Conservation (phyloP, 1,284 basidiomycete genomes). For the Apiotrichum montevideense region DNA sequence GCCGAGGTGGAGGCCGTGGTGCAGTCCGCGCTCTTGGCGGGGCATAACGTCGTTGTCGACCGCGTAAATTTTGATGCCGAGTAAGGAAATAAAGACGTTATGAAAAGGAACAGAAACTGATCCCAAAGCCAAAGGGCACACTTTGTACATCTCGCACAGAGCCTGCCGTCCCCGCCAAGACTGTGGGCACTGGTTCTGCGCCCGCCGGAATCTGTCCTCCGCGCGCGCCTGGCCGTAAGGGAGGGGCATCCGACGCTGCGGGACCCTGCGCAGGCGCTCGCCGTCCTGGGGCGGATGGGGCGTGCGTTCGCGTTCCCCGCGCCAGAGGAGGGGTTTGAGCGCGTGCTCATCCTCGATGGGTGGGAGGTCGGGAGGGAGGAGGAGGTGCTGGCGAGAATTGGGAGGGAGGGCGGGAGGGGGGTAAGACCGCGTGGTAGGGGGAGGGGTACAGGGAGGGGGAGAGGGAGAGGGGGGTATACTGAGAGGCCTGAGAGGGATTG, state of each 20-base stretch:
- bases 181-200: constrained; percentile 21
- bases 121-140: constrained; percentile 39
- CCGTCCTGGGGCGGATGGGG: constrained; percentile 37
- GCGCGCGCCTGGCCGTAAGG: constrained; percentile 25
- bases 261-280: constrained; percentile 30
- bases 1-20: constrained; percentile 41
- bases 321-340: constrained; percentile 11
- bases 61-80: constrained; percentile 40
- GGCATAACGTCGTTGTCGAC: constrained; percentile 43
- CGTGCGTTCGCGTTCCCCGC: constrained; percentile 26
- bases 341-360: constrained; percentile 3
- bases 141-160: constrained; percentile 22
- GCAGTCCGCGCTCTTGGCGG: constrained; percentile 22
- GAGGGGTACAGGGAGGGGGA: background rate
- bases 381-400: background rate
- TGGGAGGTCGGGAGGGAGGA: background rate
- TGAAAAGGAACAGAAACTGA: background rate
- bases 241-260: constrained; percentile 40
- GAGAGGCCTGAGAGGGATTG: background rate
- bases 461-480: background rate
- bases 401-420: background rate
- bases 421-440: background rate
- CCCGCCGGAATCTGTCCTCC: constrained; percentile 23
- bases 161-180: constrained; percentile 11
- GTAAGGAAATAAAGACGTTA: constrained; percentile 21